Conservation (phyloP, 1,284 basidiomycete genomes). For the Cryptococcus wingfieldii region DNA sequence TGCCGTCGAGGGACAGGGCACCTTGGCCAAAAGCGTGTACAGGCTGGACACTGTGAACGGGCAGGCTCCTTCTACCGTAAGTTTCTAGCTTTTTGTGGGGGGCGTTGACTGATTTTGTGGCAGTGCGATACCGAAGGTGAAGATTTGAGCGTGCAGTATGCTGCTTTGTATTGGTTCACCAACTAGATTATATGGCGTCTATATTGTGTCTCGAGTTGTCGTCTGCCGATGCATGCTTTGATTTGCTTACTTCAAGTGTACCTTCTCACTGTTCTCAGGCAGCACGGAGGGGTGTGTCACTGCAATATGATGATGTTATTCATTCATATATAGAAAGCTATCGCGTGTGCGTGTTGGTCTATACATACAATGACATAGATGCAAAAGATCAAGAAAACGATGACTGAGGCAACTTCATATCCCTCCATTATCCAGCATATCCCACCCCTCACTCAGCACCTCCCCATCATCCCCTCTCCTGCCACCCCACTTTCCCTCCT, state of each 20-base stretch:
- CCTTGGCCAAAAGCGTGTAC: conserved; percentile 56
- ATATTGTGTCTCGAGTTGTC: neutral
- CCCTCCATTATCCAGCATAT: conserved; percentile 28
- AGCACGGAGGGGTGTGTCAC: too few species aligned
- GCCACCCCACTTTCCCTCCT: conserved; percentile 22
- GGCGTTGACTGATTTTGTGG: neutral
- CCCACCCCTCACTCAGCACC: conserved; percentile 38
- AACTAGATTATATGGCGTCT: conserved; percentile 5
- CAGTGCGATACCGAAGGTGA: conserved; percentile 52
- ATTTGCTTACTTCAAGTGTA: neutral
- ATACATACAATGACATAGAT: too few species aligned
- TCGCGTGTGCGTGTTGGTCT: too few species aligned
- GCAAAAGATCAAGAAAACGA: neutral
- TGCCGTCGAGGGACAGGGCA: conserved; percentile 49
- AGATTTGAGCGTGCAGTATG: conserved; percentile 54
- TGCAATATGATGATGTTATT: too few species aligned
- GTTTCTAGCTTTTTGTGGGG: conserved; percentile 16
- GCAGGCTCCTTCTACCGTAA: conserved; percentile 59
- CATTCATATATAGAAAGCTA: too few species aligned
- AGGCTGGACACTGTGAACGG: conserved; percentile 59
- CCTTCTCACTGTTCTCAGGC: too few species aligned
- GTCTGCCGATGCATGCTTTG: neutral
- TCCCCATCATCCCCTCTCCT: conserved; percentile 15
- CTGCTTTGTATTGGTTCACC: conserved; percentile 54
- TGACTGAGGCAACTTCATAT: neutral